Conservation (phyloP, 345 rosid species). For the Ailanthus altissimus region DNA sequence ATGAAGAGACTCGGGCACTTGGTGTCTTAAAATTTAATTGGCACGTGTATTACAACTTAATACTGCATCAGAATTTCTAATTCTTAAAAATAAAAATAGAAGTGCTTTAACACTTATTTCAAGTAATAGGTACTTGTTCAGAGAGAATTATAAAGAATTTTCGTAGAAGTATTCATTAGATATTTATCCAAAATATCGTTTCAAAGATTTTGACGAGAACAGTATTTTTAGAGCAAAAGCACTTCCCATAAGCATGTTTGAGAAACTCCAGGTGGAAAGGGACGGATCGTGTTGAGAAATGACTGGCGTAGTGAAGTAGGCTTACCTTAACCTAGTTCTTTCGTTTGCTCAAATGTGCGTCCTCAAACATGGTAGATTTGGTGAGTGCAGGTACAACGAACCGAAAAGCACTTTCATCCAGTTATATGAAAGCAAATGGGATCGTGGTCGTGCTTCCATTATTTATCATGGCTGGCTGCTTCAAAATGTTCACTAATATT, state of each 20-base stretch:
- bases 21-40: too few species aligned
- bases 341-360: neutral
- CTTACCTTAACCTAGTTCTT: neutral
- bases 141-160: too few species aligned
- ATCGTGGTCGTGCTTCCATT: constrained; percentile 12
- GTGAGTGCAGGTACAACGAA: constrained; percentile 13
- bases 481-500: neutral
- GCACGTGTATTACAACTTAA: too few species aligned
- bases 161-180: too few species aligned
- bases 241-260: neutral
- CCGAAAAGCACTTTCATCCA: neutral
- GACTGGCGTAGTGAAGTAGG: neutral
- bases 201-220: too few species aligned
- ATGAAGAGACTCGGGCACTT: too few species aligned
- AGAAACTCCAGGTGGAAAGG: neutral
- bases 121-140: too few species aligned
- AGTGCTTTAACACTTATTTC: too few species aligned
- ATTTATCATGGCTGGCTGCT: neutral
- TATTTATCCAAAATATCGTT: too few species aligned
- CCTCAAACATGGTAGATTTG: neutral
- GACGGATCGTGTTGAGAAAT: neutral
- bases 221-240: too few species aligned
- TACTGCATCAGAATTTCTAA: too few species aligned
- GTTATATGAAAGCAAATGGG: neutral
- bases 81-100: too few species aligned